phyloP scores from a whole-genome alignment of 192 early-diverging fungal genomes.

The Coemansia sp. region DNA sequence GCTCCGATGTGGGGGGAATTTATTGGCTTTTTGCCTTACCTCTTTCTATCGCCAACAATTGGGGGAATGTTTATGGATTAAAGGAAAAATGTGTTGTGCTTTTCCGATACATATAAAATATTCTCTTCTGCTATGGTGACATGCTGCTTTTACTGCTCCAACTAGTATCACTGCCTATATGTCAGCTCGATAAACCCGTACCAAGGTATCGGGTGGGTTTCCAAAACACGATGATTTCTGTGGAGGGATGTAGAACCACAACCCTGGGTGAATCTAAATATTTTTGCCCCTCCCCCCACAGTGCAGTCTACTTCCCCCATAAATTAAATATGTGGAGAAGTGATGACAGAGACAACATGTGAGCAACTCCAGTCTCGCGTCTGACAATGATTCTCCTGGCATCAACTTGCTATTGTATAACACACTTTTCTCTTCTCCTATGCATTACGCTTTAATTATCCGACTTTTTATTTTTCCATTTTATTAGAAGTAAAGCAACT shows the following conservation, averaged over 20 bases:
- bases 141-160: neutral
- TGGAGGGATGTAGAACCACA: conserved; percentile 1
- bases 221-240: neutral
- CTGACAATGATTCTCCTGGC: neutral
- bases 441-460: neutral
- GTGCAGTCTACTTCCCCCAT: neutral
- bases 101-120: neutral
- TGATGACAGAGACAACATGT: neutral
- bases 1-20: neutral
- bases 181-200: neutral
- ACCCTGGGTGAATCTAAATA: neutral
- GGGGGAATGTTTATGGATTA: neutral
- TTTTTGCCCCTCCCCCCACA: neutral
- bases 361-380: neutral
- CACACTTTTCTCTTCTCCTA: neutral
- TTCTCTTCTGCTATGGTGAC: neutral
- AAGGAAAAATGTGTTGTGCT: neutral
- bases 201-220: neutral
- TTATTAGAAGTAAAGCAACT: neutral
- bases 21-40: neutral
- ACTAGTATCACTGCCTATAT: neutral
- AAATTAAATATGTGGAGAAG: neutral
- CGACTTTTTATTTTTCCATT: neutral
- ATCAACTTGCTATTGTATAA: neutral
- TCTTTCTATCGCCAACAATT: neutral